These are phyloP conservation scores for Sanguinoderma infundibulare DNA, from an alignment of 1,284 basidiomycete species.

Conservation along the genomic window DNA sequence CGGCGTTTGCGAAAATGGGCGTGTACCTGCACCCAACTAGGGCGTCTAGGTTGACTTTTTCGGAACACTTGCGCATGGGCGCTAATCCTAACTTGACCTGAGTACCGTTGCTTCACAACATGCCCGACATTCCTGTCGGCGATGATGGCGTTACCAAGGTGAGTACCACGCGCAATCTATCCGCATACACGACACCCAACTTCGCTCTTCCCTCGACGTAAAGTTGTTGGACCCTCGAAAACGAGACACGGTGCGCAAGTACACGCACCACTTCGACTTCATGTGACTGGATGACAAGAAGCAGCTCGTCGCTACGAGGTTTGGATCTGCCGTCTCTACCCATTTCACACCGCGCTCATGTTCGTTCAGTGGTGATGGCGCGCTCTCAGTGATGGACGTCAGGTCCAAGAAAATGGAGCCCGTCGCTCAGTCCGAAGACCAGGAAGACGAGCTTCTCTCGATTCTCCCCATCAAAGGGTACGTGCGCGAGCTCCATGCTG, in stretches of 20 bases:
- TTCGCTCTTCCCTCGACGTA: conserved; percentile 4
- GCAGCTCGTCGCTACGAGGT: conserved; percentile 88
- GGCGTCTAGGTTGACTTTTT: not conserved
- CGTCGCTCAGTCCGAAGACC: conserved; percentile 86
- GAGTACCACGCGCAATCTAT: conserved; percentile 21
- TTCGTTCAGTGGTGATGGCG: conserved; percentile 83
- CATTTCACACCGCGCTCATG: not conserved
- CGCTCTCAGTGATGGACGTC: conserved; percentile 88
- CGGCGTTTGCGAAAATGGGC: no score
- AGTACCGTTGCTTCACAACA: conserved; percentile 29
- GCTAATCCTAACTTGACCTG: not conserved
- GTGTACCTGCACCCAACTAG: not conserved
- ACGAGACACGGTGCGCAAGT: conserved; percentile 64
- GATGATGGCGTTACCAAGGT: conserved; percentile 76
- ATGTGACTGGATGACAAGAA: conserved; percentile 85
- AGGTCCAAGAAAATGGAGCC: conserved; percentile 78
- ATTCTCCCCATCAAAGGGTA: conserved; percentile 84
- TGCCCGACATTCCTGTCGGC: conserved; percentile 76
- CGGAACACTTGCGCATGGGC: not conserved
- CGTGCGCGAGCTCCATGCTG: conserved; percentile 24
- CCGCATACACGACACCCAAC: not conserved
- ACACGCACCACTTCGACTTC: conserved; percentile 93
- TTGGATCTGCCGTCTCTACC: conserved; percentile 26
- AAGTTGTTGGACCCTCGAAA: conserved; percentile 91
- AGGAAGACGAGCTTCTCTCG: conserved; percentile 93